phyloP scores from a whole-genome alignment of 768 basidiomycete species.

The Suillus paluster region DNA sequence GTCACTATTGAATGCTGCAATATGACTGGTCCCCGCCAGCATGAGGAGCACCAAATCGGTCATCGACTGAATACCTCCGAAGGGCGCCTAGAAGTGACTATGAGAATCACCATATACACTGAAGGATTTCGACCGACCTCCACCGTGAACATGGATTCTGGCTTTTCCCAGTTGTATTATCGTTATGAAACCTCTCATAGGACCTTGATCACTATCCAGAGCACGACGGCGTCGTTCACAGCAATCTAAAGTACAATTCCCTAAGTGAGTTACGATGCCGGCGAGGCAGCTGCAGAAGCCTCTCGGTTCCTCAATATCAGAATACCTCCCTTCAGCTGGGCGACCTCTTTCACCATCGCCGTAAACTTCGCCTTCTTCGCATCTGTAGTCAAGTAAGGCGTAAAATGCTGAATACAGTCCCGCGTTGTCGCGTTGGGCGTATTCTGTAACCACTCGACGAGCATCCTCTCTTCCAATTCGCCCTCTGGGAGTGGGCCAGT shows the following conservation, averaged over 20 bases:
- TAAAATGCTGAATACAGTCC: slow-evolving; percentile 82
- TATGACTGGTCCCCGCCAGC: slow-evolving; percentile 1
- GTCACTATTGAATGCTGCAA: neutral
- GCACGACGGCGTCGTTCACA: neutral
- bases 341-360: slow-evolving; percentile 80
- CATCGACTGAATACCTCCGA: neutral
- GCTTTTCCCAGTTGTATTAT: neutral
- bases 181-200: neutral
- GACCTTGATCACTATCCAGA: neutral
- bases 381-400: slow-evolving; percentile 70
- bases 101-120: neutral
- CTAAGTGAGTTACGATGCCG: slow-evolving; percentile 15
- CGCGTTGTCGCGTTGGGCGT: slow-evolving; percentile 73
- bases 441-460: slow-evolving; percentile 77
- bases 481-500: slow-evolving; percentile 48
- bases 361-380: slow-evolving; percentile 77
- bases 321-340: slow-evolving; percentile 68
- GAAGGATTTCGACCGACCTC: neutral
- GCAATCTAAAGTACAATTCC: slow-evolving; percentile 6
- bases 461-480: slow-evolving; percentile 65
- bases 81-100: neutral
- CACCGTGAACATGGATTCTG: neutral
- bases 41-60: neutral
- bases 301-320: slow-evolving; percentile 56
- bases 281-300: slow-evolving; percentile 29